Base-by-base conservation (phyloP, 2,329 filamentous ascomycete genomes). In the Hypoxylon sp. region DNA sequence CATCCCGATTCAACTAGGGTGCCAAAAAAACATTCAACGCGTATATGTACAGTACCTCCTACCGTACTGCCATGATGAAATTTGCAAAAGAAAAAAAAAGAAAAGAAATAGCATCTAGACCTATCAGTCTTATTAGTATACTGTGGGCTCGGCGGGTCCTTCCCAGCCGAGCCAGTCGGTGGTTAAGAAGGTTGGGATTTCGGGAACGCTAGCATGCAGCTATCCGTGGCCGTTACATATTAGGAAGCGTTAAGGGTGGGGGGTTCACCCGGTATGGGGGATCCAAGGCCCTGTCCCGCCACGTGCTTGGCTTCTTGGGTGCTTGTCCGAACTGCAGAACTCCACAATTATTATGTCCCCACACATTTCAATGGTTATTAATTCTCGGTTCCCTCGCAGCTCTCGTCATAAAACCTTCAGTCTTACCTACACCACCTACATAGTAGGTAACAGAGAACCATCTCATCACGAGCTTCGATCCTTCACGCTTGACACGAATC, bases 191-290 rank as follows among this genome's bases (percentile, higher is more conserved):
- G 60, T 48, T 68, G 49, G 60, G 60, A 53, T 45, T 45, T 30
- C 63, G 67, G 60, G 60, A 67, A 48, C 51, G 43, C 56, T 58
- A 63, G 67, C 56, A 67, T 52, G 63, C 51, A 58, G 13, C 53
- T 67, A 65, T 60, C 63, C 66, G 66, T 38, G 48, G 58, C 59
- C 34, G 66, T 62, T 60, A 52, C 50, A 41, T 51, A 34, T 32
- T 58, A 63, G 52, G 48, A 50, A 50, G 41, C 46, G 46, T 43
- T 55, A 46, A 41, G 32, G 48, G 49, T 62, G 60, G 56, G 56
- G 57, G 45, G 49, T 11, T 19, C 32, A 25, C 55, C 64, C 45
- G 51, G 34, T 67, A 61, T 67, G 67, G 67, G 52, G 67, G 46
- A 55, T 30, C 43, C 5, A 50, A 36, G 13, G 52, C 56, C 67